phyloP scores from a whole-genome alignment of 140 eudicot species.

The Senecio squalidus region DNA sequence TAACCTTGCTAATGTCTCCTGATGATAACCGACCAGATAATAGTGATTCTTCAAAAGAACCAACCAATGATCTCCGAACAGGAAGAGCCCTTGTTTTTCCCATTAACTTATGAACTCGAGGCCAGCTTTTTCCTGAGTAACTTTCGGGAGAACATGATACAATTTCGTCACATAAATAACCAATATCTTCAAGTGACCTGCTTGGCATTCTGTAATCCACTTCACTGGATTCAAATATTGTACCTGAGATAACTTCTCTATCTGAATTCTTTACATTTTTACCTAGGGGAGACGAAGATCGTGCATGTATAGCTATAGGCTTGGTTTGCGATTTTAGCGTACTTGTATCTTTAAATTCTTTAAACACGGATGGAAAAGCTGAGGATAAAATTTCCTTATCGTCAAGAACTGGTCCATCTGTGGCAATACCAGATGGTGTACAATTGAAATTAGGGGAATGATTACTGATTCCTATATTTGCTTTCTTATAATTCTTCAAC shows the following conservation, averaged over 20 bases:
- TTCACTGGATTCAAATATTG: conserved; percentile 36
- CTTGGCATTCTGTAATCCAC: conserved; percentile 42
- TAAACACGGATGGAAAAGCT: conserved; percentile 18
- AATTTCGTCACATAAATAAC: conserved; percentile 22
- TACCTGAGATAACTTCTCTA: conserved; percentile 25
- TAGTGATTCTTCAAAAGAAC: conserved; percentile 95
- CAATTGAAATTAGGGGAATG: conserved; percentile 28
- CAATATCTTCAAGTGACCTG: conserved; percentile 40
- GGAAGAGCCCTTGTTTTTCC: conserved; percentile 46
- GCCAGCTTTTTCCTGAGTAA: conserved; percentile 49
- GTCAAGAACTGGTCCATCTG: conserved; percentile 73
- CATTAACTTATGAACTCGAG: conserved; percentile 22
- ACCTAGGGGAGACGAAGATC: conserved; percentile 77
- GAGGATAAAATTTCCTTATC: conserved; percentile 35
- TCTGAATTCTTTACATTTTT: conserved; percentile 24
- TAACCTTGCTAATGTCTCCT: conserved; percentile 66
- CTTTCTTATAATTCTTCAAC: conserved; percentile 52
- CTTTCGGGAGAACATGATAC: conserved; percentile 38
- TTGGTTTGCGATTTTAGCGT: conserved; percentile 23
- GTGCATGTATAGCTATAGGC: conserved; percentile 33
- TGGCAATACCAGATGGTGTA: conserved; percentile 32
- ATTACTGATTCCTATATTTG: conserved; percentile 38
- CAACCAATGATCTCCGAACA: conserved; percentile 84
- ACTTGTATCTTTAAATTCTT: conserved; percentile 22
- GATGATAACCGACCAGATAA: conserved; percentile 75